phyloP scores from a whole-genome alignment of 805 yeast species.

The Metschnikowia orientalis region DNA sequence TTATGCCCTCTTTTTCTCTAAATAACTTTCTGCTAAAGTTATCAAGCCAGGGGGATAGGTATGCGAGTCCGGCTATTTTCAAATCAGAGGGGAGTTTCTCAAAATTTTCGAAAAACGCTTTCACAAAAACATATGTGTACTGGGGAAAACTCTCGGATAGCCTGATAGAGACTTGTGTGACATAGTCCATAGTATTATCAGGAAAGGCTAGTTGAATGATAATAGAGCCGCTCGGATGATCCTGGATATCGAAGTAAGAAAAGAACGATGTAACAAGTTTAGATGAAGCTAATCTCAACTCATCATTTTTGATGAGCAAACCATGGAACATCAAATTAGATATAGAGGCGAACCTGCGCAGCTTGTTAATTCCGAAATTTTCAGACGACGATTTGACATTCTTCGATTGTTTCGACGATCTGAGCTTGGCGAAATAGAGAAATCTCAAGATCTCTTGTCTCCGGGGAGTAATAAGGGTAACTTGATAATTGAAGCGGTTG shows the following conservation, averaged over 20 bases:
- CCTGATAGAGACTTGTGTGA: conserved; percentile 51
- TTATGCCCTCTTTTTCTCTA: conserved; percentile 57
- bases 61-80: conserved; percentile 42
- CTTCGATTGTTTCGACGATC: conserved; percentile 37
- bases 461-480: conserved; percentile 32
- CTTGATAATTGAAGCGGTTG: conserved; percentile 21
- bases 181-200: conserved; percentile 57
- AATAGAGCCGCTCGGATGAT: conserved; percentile 51
- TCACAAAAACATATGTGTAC: conserved; percentile 57
- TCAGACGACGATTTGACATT: conserved; percentile 31
- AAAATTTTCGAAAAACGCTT: conserved; percentile 43
- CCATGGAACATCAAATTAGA: conserved; percentile 66
- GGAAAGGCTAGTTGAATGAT: conserved; percentile 62
- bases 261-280: conserved; percentile 58
- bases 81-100: conserved; percentile 34
- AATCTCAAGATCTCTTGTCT: conserved; percentile 63
- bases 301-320: conserved; percentile 53
- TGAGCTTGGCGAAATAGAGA: conserved; percentile 59
- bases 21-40: conserved; percentile 59
- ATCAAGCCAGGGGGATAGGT: conserved; percentile 70
- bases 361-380: conserved; percentile 40
- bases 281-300: conserved; percentile 61
- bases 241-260: conserved; percentile 44
- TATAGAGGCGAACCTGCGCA: conserved; percentile 51
- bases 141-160: conserved; percentile 55